Evolutionary conservation across 306 rosid species (phyloP), one percentile per base, ranked within the genome.

Genomic region (Arachis stenosperma): DNA sequence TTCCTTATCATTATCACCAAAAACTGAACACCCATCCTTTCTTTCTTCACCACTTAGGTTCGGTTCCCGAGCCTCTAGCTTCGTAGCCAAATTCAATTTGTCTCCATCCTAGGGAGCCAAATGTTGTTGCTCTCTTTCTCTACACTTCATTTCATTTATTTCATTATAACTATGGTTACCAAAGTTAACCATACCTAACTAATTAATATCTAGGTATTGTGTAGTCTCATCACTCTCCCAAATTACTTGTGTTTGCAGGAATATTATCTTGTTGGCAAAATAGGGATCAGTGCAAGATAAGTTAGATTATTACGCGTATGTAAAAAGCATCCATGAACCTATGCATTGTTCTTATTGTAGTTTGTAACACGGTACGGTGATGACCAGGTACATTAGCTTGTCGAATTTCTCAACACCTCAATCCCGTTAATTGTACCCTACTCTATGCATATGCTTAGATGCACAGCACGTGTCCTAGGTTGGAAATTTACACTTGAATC

Each of bases 101-200:
- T 90, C 84, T 65, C 75, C 76, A 46, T 22, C 6, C 65, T 57
- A 81, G 92, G 90, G 79, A 79, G 75, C 90, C 78, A 85, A 67
- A 27, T 65, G 81, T 68, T 85, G 87, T 74, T 78, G 46, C 15
- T 72, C 15, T 6, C 62, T 40, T 17, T 63, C 40, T 54, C 58
- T 48, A 2, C 61, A 55, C 27, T 15, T 42, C 27, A 22, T 22
- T 22, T 22, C 17, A 17, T 17, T 22, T 1, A 22, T 56, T n/a
- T 13, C 9, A 0, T 36, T 3, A 36, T n/a, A 39, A 47, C 39
- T 39, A 42, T 41, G 41, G 56, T 55, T 53, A 55, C 53, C 9
- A 70, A 42, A 70, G 40, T 43, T 55, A 55, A 41, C 15, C 3
- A 37, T 69, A 56, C 44, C 65, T 70, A 70, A 42, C 65, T 70